Conservation (phyloP, 352 stramenopile genomes). For the Phytophthora brassicae region DNA sequence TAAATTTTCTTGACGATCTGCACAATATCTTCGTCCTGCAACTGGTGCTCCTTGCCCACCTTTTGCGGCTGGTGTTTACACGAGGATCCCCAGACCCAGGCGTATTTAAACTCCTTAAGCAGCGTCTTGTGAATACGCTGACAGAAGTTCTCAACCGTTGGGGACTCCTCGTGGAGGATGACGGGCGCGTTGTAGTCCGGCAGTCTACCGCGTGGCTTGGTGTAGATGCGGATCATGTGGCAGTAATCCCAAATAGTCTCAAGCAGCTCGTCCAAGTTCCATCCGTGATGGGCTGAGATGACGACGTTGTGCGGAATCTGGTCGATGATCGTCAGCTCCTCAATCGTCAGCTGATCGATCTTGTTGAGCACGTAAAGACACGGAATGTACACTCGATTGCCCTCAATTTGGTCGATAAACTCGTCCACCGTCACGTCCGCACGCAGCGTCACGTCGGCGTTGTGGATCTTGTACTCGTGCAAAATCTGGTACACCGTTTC, state of each 20-base stretch:
- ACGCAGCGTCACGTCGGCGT: conserved; percentile 95
- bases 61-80: conserved; percentile 99
- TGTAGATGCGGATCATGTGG: conserved; percentile 98
- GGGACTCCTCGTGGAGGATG: conserved; percentile 95
- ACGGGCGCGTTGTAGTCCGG: conserved; percentile 97
- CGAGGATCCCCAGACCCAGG: conserved; percentile 96
- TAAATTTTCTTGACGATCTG: conserved; percentile 98
- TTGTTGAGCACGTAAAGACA: conserved; percentile 99
- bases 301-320: conserved; percentile 98
- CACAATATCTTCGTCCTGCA: conserved; percentile 99
- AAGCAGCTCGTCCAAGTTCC: conserved; percentile 98
- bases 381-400: conserved; percentile 98
- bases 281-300: conserved; percentile 96
- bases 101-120: conserved; percentile 92
- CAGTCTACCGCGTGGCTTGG: conserved; percentile 95
- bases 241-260: conserved; percentile 98
- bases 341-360: conserved; percentile 98
- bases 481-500: conserved; percentile 95
- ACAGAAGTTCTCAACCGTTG: conserved; percentile 97
- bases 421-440: conserved; percentile 98
- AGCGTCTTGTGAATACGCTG: conserved; percentile 92
- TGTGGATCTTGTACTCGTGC: conserved; percentile 99
- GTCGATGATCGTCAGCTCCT: conserved; percentile 98
- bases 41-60: conserved; percentile 97
- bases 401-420: conserved; percentile 99